Evolutionary conservation across 2,329 filamentous ascomycete genomes (phyloP).

Genomic region (Penicillium psychrosexuale): DNA sequence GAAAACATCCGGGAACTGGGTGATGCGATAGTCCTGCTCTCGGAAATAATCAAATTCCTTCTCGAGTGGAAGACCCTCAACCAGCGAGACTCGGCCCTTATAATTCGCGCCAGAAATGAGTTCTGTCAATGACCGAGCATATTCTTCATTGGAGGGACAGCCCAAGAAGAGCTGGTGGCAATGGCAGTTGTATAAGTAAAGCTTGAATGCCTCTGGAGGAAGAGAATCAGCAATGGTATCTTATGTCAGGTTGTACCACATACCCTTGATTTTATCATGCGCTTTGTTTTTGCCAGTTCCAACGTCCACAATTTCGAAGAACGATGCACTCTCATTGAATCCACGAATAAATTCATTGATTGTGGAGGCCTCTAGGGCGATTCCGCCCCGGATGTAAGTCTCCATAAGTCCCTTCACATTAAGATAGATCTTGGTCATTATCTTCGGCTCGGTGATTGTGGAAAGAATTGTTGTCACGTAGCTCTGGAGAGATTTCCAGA

Average conservation of each 20-base stretch:
- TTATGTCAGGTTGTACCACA: constrained; percentile 13
- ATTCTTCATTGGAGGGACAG: constrained; percentile 57
- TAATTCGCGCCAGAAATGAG: constrained; percentile 46
- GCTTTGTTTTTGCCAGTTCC: constrained; percentile 46
- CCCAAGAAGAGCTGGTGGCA: constrained; percentile 61
- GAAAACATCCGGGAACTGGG: constrained; percentile 54
- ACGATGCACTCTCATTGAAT: constrained; percentile 52
- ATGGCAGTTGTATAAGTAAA: constrained; percentile 56
- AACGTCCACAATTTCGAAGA: constrained; percentile 52
- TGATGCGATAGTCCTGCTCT: constrained; percentile 47
- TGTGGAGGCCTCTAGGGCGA: constrained; percentile 41
- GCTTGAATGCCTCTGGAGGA: constrained; percentile 51
- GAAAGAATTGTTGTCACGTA: constrained; percentile 44
- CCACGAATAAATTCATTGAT: constrained; percentile 55
- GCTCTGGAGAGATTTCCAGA: constrained; percentile 45
- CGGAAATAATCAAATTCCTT: constrained; percentile 49
- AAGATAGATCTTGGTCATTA: constrained; percentile 54
- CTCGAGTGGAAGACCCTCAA: constrained; percentile 57
- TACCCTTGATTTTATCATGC: constrained; percentile 50
- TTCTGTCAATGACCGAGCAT: constrained; percentile 52
- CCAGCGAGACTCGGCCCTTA: constrained; percentile 51
- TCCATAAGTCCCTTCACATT: constrained; percentile 53
- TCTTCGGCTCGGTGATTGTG: constrained; percentile 45
- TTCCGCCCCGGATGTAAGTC: constrained; percentile 46
- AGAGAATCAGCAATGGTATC: constrained; percentile 24